These are phyloP conservation scores for Aspergillus fumigatiaffinis DNA, from an alignment of 2,329 filamentous ascomycete genomes.

Conservation along the genomic window DNA sequence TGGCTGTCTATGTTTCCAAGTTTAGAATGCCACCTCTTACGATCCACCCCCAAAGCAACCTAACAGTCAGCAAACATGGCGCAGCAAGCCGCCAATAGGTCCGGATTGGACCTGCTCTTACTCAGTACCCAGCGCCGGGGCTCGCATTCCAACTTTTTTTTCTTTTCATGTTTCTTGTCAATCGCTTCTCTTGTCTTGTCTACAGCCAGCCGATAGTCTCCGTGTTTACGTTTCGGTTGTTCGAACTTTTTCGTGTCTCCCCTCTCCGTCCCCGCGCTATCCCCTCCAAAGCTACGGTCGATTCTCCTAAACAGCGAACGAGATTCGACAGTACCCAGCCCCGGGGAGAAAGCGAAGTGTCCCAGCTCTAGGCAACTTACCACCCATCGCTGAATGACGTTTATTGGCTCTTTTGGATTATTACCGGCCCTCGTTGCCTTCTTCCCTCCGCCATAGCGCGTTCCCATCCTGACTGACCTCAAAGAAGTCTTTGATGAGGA, in stretches of 20 bases:
- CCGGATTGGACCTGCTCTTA: background rate
- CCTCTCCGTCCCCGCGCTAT: background rate
- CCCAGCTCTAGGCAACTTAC: background rate
- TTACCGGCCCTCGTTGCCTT: background rate
- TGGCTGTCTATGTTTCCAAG: background rate
- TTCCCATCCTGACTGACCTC: background rate
- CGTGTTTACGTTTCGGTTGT: background rate
- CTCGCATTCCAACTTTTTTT: constrained; percentile 2
- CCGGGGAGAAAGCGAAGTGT: background rate
- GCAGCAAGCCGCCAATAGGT: background rate
- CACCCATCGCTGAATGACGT: background rate
- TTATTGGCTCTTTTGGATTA: background rate
- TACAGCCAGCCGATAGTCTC: background rate
- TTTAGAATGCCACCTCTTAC: background rate
- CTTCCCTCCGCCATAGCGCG: background rate
- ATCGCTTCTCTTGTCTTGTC: background rate
- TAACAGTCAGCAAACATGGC: background rate
- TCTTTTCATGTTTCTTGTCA: background rate
- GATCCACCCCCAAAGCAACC: background rate
- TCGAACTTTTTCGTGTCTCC: background rate
- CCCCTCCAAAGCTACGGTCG: background rate
- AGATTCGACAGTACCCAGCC: background rate
- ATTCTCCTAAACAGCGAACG: background rate
- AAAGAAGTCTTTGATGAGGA: background rate
- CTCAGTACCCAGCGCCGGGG: background rate